Conservation (phyloP, 2,329 filamentous ascomycete genomes). For the Thyridium curvatum region DNA sequence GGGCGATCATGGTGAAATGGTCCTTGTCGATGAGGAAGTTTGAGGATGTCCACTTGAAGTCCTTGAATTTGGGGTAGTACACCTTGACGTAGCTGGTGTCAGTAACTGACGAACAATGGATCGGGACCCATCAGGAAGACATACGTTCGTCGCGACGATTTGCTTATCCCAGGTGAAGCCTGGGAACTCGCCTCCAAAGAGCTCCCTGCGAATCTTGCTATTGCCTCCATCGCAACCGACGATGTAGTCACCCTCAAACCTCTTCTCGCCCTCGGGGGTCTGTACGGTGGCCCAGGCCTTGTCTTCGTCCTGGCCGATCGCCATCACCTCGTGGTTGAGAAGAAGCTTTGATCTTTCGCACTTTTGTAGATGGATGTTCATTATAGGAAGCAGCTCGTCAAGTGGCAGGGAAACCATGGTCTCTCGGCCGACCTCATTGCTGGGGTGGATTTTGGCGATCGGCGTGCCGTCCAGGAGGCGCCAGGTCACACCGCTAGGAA, state of each 20-base stretch:
- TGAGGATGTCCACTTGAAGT: slow-evolving; percentile 3
- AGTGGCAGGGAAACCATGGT: slow-evolving; percentile 36
- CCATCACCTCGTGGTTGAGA: slow-evolving; percentile 31
- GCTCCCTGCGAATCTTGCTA: slow-evolving; percentile 28
- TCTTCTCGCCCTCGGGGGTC: slow-evolving; percentile 13
- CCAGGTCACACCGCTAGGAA: slow-evolving; percentile 19
- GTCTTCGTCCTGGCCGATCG: slow-evolving; percentile 24
- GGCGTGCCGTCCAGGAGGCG: slow-evolving; percentile 13
- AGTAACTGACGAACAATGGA: background rate
- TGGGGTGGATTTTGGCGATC: slow-evolving; percentile 8
- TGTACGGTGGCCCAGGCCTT: slow-evolving; percentile 23
- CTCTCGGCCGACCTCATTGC: slow-evolving; percentile 8
- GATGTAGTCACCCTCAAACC: slow-evolving; percentile 32
- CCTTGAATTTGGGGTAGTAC: slow-evolving; percentile 6
- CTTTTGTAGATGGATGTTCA: slow-evolving; percentile 28
- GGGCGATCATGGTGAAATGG: background rate
- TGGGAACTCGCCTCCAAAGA: slow-evolving; percentile 35
- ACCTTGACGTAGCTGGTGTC: background rate
- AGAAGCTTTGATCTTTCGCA: slow-evolving; percentile 24
- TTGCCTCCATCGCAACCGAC: slow-evolving; percentile 33
- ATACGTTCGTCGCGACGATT: slow-evolving; percentile 44
- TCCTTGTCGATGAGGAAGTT: slow-evolving; percentile 3
- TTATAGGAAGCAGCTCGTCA: slow-evolving; percentile 31
- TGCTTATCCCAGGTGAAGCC: slow-evolving; percentile 42
- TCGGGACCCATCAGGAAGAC: slow-evolving; percentile 1